Evolutionary conservation across 73 alveolate species (phyloP).

Genomic region (Symbiodinium natans): DNA sequence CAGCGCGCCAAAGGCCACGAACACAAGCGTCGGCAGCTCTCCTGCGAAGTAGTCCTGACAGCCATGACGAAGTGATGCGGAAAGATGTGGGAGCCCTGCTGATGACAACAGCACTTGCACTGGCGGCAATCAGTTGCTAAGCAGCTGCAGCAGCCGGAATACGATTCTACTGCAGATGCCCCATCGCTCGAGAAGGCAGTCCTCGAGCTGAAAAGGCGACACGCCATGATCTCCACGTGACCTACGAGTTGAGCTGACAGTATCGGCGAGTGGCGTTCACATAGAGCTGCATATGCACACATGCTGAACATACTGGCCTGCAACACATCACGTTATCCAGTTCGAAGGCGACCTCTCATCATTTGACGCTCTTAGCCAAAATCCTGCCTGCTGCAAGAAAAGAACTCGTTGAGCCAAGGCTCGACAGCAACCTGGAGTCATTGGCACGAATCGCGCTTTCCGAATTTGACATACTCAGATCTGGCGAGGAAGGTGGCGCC

Average conservation of each 20-base stretch:
- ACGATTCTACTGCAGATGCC: too few relatives aligned
- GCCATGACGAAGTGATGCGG: not conserved
- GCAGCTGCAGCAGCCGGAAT: not conserved
- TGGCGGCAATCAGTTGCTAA: too few relatives aligned
- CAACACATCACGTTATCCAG: conserved; percentile 80
- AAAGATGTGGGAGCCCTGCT: too few relatives aligned
- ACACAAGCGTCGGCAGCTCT: too few relatives aligned
- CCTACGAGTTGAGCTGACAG: not conserved
- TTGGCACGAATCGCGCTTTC: too few relatives aligned
- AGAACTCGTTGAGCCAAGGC: not conserved
- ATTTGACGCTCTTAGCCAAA: not conserved
- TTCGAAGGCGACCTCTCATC: conserved; percentile 48
- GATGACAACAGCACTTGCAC: too few relatives aligned
- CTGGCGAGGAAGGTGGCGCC: too few relatives aligned
- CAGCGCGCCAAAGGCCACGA: too few relatives aligned
- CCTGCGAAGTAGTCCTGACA: not conserved
- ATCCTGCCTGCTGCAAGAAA: too few relatives aligned
- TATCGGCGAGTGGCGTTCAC: not conserved
- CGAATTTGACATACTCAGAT: too few relatives aligned
- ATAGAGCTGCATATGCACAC: too few relatives aligned
- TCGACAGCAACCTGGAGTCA: not conserved
- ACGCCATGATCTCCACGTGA: conserved; percentile 56
- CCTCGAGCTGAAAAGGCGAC: conserved; percentile 67
- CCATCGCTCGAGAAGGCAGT: not conserved
- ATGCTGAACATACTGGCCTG: too few relatives aligned